phyloP scores from a whole-genome alignment of 1,139 yeast genomes.

The Magnusiomyces paraingens region DNA sequence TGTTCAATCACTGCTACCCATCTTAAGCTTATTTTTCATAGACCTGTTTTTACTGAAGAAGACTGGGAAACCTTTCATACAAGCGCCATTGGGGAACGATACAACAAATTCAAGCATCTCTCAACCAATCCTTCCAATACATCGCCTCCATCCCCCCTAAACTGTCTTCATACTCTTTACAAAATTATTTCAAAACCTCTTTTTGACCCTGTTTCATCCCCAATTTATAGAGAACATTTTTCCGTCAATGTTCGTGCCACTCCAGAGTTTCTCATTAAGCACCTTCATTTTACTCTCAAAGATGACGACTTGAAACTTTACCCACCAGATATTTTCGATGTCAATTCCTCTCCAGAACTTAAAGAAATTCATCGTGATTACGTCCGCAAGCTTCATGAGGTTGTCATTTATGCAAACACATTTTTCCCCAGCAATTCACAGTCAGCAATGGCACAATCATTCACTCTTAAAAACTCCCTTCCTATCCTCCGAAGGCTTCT shows the following conservation, averaged over 20 bases:
- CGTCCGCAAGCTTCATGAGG: slow-evolving; percentile 1
- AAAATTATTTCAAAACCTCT: slow-evolving; percentile 27
- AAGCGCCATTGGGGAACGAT: slow-evolving; percentile 22
- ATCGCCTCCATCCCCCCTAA: slow-evolving; percentile 22
- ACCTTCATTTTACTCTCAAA: slow-evolving; percentile 39
- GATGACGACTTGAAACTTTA: slow-evolving; percentile 39
- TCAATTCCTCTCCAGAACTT: background rate
- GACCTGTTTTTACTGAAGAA: slow-evolving; percentile 23
- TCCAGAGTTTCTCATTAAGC: slow-evolving; percentile 41
- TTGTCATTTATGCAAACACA: background rate
- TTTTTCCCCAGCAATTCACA: background rate
- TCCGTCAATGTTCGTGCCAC: slow-evolving; percentile 35
- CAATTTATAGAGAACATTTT: slow-evolving; percentile 24
- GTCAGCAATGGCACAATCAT: background rate
- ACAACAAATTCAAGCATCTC: slow-evolving; percentile 18
- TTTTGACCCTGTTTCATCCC: slow-evolving; percentile 20
- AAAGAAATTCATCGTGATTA: background rate
- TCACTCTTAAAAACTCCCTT: background rate
- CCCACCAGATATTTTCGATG: slow-evolving; percentile 52
- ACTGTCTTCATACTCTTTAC: slow-evolving; percentile 25
- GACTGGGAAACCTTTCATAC: slow-evolving; percentile 23
- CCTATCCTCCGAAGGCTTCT: background rate
- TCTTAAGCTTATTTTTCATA: slow-evolving; percentile 22
- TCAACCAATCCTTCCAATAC: slow-evolving; percentile 20
- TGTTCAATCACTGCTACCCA: slow-evolving; percentile 20